Conservation (phyloP, 495 filamentous ascomycete genomes). For the Aspergillus ellipticus region DNA sequence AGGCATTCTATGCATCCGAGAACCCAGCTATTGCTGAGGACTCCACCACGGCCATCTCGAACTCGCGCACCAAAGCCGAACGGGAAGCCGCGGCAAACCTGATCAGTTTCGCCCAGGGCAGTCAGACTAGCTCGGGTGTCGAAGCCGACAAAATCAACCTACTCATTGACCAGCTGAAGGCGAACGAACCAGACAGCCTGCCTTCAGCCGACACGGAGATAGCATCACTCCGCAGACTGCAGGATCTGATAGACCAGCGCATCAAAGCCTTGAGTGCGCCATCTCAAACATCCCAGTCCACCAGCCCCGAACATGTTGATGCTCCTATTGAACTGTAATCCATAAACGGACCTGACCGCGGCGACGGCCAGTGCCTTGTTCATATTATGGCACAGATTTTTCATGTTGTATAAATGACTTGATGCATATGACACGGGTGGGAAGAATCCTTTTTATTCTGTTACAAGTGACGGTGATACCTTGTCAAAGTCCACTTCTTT, state of each 20-base stretch:
- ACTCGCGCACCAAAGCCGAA: constrained; percentile 26
- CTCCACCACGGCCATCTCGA: constrained; percentile 17
- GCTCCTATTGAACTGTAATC: not conserved
- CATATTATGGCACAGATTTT: not conserved
- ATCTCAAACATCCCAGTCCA: not conserved
- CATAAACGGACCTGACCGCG: not conserved
- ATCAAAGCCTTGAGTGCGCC: constrained; percentile 15
- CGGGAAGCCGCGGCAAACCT: constrained; percentile 29
- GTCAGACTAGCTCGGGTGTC: constrained; percentile 3
- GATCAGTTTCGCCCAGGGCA: constrained; percentile 22
- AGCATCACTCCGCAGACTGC: constrained; percentile 22
- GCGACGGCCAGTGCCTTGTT: not conserved
- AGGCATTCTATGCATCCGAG: constrained; percentile 21
- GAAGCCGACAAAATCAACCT: constrained; percentile 19
- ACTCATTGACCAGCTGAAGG: constrained; percentile 29
- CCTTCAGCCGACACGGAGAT: constrained; percentile 25
- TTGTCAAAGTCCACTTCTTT: too few relatives aligned
- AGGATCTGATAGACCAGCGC: constrained; percentile 28
- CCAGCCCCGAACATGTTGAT: not conserved
- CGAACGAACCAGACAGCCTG: constrained; percentile 19
- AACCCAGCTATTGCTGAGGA: constrained; percentile 10
- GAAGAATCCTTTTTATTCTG: too few relatives aligned
- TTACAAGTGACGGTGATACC: too few relatives aligned
- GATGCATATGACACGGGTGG: too few relatives aligned
- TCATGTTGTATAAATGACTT: not conserved